phyloP scores from a whole-genome alignment of 2,329 filamentous ascomycete genomes.

The Phyllosticta citrichinensis region DNA sequence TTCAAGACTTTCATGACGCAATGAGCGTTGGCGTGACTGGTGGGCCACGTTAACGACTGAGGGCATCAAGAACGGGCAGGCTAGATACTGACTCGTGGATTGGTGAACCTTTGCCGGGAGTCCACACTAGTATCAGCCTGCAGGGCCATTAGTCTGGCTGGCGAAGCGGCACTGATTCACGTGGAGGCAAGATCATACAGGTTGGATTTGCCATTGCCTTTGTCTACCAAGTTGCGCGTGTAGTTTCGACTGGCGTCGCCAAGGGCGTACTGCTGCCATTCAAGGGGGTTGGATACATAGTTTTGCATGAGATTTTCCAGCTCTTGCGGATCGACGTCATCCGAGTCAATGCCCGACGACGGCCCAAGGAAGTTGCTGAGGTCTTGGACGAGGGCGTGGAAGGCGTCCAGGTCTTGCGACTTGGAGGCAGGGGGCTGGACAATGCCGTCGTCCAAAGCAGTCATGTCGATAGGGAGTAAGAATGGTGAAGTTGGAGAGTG shows the following conservation, averaged over 20 bases:
- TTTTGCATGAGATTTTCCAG: constrained; percentile 63
- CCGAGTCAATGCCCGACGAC: constrained; percentile 70
- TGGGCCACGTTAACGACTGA: neutral
- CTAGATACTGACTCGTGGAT: constrained; percentile 58
- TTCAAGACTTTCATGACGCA: constrained; percentile 85
- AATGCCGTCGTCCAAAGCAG: constrained; percentile 4
- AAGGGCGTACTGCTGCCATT: constrained; percentile 70
- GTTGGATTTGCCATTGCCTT: constrained; percentile 75
- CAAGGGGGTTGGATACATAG: constrained; percentile 57
- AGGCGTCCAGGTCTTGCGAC: constrained; percentile 27
- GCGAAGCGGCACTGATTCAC: constrained; percentile 10
- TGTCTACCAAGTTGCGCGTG: constrained; percentile 81
- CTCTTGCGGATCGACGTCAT: constrained; percentile 66
- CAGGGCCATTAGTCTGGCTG: constrained; percentile 9
- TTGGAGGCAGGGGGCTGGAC: neutral
- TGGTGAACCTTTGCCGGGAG: constrained; percentile 68
- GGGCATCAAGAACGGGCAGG: neutral
- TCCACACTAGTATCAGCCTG: constrained; percentile 82
- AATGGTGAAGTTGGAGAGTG: neutral
- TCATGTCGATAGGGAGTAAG: constrained; percentile 1
- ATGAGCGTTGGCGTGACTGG: constrained; percentile 57
- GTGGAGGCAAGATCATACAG: constrained; percentile 31
- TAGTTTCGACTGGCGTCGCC: constrained; percentile 62
- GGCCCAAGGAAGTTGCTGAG: constrained; percentile 68
- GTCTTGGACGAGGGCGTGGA: constrained; percentile 61